Evolutionary conservation across 148 eudicot species (phyloP), one percentile per base, ranked within the genome.

Genomic region (Nepenthes mirabilis): DNA sequence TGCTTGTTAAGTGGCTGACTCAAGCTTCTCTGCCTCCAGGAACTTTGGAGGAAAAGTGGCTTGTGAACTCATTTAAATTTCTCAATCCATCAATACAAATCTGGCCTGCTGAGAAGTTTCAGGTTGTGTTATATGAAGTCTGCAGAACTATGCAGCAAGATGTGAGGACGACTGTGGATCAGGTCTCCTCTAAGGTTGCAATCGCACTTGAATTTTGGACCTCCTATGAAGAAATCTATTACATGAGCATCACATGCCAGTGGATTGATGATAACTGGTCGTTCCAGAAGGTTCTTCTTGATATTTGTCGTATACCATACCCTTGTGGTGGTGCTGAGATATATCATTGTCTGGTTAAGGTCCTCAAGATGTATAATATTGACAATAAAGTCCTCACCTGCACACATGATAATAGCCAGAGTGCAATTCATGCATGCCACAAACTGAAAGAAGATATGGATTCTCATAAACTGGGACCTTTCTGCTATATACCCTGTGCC

Each of bases 251-350:
- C 43, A 78, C 80, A 9, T 86, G 90, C 75, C 86, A 82, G 43
- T 90, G 97, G 97, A 83, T 90, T 45, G 94, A 90, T 52, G 90
- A 86, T 34, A 78, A 59, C 74, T 90, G 97, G 97, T 74, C 90
- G 58, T 78, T 82, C 59, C 88, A 69, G 59, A 90, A 78, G 68
- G 52, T 86, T 67, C 90, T 90, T 74, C 90, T 90, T 36, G 86
- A 86, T 74, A 64, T 86, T 59, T 80, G 84, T 76, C 90, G 74
- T 36, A 74, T 90, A 58, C 88, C 94, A 36, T 78, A 70, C 55
- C 94, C 97, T 43, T 83, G 84, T 72, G 80, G 81, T 40, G 82
- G 78, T 52, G 49, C 74, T 51, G 90, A 86, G 78, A 82, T 86
- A 45, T 83, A 86, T 61, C 76, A 70, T 47, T 66, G 68, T 64